Conservation (phyloP, 306 rosid species). For the Nissolia schottii region DNA sequence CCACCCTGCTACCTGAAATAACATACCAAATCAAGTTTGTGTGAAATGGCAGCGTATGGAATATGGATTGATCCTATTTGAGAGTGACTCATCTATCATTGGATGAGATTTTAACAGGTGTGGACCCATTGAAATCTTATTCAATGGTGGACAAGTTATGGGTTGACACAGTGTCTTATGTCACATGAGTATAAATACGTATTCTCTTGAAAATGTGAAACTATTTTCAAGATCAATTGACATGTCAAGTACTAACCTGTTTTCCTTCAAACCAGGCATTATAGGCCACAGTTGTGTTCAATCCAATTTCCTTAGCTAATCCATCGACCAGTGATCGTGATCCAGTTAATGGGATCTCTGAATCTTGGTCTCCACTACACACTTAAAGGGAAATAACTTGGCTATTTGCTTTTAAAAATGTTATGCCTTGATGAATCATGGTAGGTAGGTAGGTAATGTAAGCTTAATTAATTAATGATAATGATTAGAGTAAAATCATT, state of each 20-base stretch:
- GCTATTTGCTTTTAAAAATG: neutral
- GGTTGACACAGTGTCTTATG: too few species aligned
- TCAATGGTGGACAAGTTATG: too few species aligned
- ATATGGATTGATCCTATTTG: too few species aligned
- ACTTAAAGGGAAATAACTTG: neutral
- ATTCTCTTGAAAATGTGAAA: too few species aligned
- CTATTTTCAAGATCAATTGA: neutral
- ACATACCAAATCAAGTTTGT: neutral
- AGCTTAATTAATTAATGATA: too few species aligned
- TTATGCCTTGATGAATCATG: neutral
- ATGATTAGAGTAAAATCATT: too few species aligned
- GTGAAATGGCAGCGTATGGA: neutral
- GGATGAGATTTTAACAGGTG: too few species aligned
- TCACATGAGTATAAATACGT: too few species aligned
- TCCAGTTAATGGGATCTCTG: conserved; percentile 42
- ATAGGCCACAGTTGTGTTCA: conserved; percentile 43
- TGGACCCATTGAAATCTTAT: too few species aligned
- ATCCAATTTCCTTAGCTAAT: conserved; percentile 33
- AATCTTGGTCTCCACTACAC: conserved; percentile 52
- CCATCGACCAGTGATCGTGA: conserved; percentile 34
- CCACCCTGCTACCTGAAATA: conserved; percentile 51
- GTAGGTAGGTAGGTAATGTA: neutral
- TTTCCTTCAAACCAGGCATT: conserved; percentile 50
- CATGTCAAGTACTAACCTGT: conserved; percentile 30
- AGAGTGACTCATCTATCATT: too few species aligned